Conservation (phyloP, 306 rosid species). For the Benincasa hispida region DNA sequence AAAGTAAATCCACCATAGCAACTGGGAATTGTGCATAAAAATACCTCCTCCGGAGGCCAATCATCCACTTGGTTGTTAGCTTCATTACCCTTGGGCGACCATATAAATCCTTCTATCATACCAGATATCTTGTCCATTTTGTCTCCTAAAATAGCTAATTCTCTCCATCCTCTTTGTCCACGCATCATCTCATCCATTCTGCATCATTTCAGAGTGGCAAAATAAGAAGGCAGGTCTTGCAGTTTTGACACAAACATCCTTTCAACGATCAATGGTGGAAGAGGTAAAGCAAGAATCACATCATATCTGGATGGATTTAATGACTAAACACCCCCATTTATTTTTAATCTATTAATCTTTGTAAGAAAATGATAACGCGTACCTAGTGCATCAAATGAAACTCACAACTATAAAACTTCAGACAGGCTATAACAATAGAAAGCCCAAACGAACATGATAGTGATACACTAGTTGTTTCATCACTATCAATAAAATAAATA, state of each 20-base stretch:
- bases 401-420: neutral
- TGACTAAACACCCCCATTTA: neutral
- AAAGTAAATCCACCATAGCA: slow-evolving; percentile 5
- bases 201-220: slow-evolving; percentile 17
- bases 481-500: neutral
- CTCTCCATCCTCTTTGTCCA: slow-evolving; percentile 97
- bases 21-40: slow-evolving; percentile 10
- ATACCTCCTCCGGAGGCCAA: slow-evolving; percentile 93
- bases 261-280: neutral
- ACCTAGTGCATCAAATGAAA: neutral
- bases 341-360: neutral
- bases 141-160: slow-evolving; percentile 79
- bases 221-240: neutral
- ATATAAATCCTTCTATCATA: slow-evolving; percentile 68
- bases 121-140: slow-evolving; percentile 70
- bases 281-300: neutral
- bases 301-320: neutral
- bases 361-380: neutral
- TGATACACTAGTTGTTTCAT: neutral
- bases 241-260: neutral
- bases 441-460: neutral
- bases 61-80: slow-evolving; percentile 31
- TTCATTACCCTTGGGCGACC: slow-evolving; percentile 47
- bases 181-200: slow-evolving; percentile 99
- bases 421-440: neutral